Evolutionary conservation across 2,329 filamentous ascomycete species (phyloP).

Genomic region (Cladophialophora immunda): DNA sequence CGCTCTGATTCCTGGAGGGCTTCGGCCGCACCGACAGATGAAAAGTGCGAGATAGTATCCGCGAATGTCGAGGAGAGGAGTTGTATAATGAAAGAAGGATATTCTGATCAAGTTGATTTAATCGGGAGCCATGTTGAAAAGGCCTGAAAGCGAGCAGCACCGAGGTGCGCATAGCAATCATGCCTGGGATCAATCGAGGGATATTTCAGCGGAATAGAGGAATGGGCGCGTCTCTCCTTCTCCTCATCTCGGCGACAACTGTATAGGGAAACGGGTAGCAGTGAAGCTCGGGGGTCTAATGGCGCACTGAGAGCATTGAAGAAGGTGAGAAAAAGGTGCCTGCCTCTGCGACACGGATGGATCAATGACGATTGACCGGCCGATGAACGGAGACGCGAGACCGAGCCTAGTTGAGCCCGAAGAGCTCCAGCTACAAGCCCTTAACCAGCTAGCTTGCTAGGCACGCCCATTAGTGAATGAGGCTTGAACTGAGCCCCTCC

Average conservation of each 20-base stretch:
- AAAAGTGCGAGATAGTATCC: conserved; percentile 32
- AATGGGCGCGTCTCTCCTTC: conserved; percentile 16
- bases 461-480: background rate
- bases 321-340: conserved; percentile 25
- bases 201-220: conserved; percentile 10
- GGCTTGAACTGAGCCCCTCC: conserved; percentile 1
- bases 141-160: conserved; percentile 46
- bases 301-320: conserved; percentile 8
- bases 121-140: conserved; percentile 34
- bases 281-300: background rate
- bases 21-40: conserved; percentile 9
- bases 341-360: conserved; percentile 23
- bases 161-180: conserved; percentile 53
- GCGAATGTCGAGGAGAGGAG: conserved; percentile 40
- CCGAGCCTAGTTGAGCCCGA: conserved; percentile 12
- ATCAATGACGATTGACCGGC: conserved; percentile 23
- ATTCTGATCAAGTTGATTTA: conserved; percentile 39
- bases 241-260: conserved; percentile 28
- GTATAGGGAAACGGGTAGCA: background rate
- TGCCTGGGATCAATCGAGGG: conserved; percentile 28
- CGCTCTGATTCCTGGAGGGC: background rate
- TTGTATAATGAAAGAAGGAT: conserved; percentile 41
- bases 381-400: conserved; percentile 22
- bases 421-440: background rate
- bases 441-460: background rate